Conservation (phyloP, 2,329 filamentous ascomycete species). For the Alternaria incomplexa region DNA sequence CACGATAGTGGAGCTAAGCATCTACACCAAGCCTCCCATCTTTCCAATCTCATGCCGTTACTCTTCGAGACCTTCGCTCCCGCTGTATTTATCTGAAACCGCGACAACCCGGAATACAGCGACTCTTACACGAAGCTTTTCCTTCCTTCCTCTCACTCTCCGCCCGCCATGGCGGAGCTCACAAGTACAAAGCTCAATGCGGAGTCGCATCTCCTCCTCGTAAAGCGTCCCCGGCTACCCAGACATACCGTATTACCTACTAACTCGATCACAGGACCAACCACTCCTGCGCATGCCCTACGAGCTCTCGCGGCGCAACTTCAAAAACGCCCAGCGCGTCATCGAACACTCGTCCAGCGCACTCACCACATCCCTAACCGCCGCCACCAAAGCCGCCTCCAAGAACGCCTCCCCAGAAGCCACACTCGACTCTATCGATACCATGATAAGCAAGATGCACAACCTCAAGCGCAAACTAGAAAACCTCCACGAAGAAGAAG, state of each 20-base stretch:
- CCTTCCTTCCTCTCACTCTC: background rate
- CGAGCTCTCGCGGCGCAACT: conserved; percentile 92
- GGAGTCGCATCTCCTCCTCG: conserved; percentile 76
- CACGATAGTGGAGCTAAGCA: conserved; percentile 13
- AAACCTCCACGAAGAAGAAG: conserved; percentile 78
- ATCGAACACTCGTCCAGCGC: conserved; percentile 74
- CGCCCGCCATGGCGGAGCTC: conserved; percentile 52
- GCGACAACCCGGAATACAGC: background rate
- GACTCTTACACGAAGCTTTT: background rate
- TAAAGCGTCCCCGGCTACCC: conserved; percentile 47
- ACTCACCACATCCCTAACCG: conserved; percentile 64
- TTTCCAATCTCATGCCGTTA: background rate
- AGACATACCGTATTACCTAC: conserved; percentile 56
- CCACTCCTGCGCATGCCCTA: conserved; percentile 90
- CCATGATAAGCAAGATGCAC: conserved; percentile 84
- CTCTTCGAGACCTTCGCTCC: background rate
- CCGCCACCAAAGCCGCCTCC: conserved; percentile 66
- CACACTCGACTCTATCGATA: conserved; percentile 79
- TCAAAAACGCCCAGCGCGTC: conserved; percentile 80
- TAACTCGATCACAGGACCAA: conserved; percentile 72
- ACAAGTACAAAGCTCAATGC: conserved; percentile 72
- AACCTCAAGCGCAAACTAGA: conserved; percentile 87
- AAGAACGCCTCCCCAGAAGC: conserved; percentile 45
- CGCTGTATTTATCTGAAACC: background rate
- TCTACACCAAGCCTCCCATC: conserved; percentile 1